Evolutionary conservation across 2,329 filamentous ascomycete species (phyloP).

Genomic region (Rutstroemia sydowiana): DNA sequence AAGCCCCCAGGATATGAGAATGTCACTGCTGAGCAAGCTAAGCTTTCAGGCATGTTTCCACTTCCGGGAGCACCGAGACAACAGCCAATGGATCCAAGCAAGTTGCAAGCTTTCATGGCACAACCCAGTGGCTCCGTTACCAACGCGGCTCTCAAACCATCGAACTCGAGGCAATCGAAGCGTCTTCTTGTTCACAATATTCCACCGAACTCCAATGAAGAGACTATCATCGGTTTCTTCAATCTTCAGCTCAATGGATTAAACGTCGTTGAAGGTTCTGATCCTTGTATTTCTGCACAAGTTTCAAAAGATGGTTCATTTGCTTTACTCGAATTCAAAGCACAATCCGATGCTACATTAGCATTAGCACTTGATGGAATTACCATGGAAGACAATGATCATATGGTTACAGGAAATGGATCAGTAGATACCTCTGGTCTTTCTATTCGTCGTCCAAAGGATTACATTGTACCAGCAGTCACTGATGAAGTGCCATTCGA

Average conservation of each 20-base stretch:
- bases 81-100: slow-evolving; percentile 89
- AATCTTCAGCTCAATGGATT: slow-evolving; percentile 95
- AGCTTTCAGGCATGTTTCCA: slow-evolving; percentile 98
- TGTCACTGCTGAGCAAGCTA: slow-evolving; percentile 96
- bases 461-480: slow-evolving; percentile 87
- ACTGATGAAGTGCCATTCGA: slow-evolving; percentile 67
- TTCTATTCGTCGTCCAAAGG: slow-evolving; percentile 79
- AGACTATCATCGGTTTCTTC: slow-evolving; percentile 75
- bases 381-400: slow-evolving; percentile 69
- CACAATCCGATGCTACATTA: slow-evolving; percentile 79
- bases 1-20: slow-evolving; percentile 98
- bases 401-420: slow-evolving; percentile 38
- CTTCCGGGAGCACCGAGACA: slow-evolving; percentile 90
- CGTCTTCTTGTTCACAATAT: slow-evolving; percentile 84
- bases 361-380: slow-evolving; percentile 86
- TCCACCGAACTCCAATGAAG: slow-evolving; percentile 64
- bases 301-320: slow-evolving; percentile 73
- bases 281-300: slow-evolving; percentile 80
- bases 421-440: slow-evolving; percentile 51
- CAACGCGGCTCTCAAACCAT: slow-evolving; percentile 78
- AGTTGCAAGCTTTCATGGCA: slow-evolving; percentile 92
- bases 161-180: slow-evolving; percentile 89
- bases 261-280: slow-evolving; percentile 76
- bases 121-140: slow-evolving; percentile 63
- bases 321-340: slow-evolving; percentile 86